A percentile compares a stretch with the other conserved stretches of the same genome.
phyloP scores from a whole-genome alignment of 257 asterid genomes.

The Verbascum thapsus region DNA sequence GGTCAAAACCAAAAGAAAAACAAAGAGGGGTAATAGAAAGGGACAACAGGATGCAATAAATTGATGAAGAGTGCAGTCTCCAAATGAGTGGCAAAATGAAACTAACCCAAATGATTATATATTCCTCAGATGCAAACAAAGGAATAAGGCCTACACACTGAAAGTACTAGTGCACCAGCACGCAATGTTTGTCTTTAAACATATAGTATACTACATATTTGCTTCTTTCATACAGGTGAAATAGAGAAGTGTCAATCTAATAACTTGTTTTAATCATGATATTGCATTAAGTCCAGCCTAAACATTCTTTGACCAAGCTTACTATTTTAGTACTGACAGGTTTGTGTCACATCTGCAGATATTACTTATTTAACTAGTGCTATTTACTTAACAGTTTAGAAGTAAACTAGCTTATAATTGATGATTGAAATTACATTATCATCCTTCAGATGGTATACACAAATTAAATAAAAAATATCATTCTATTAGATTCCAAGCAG shows the following conservation, averaged over 20 bases:
- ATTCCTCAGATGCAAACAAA: too few species aligned
- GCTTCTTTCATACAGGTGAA: slow-evolving; percentile 3
- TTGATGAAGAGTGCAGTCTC: too few species aligned
- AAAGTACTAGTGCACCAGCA: slow-evolving; percentile 6
- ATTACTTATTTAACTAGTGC: slow-evolving; percentile 3
- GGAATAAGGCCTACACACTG: background rate
- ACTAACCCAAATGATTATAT: too few species aligned
- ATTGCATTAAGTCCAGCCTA: slow-evolving; percentile 6
- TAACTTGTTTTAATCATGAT: background rate
- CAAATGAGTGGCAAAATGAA: too few species aligned
- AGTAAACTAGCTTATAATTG: background rate
- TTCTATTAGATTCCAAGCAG: slow-evolving; percentile 19
- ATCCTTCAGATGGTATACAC: background rate
- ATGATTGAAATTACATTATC: background rate
- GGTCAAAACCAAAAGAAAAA: too few species aligned
- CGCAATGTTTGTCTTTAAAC: slow-evolving; percentile 11
- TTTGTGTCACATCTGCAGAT: background rate
- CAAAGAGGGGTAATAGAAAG: too few species aligned
- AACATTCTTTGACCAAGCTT: slow-evolving; percentile 10
- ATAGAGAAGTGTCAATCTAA: background rate
- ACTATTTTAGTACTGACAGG: background rate
- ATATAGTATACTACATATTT: slow-evolving; percentile 1
- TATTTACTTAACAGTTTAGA: slow-evolving; percentile 17
- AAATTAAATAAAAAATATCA: slow-evolving; percentile 5
- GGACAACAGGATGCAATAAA: too few species aligned